These are phyloP conservation scores for Termitomyces heimii DNA, from an alignment of 768 basidiomycete genomes.

Conservation along the genomic window DNA sequence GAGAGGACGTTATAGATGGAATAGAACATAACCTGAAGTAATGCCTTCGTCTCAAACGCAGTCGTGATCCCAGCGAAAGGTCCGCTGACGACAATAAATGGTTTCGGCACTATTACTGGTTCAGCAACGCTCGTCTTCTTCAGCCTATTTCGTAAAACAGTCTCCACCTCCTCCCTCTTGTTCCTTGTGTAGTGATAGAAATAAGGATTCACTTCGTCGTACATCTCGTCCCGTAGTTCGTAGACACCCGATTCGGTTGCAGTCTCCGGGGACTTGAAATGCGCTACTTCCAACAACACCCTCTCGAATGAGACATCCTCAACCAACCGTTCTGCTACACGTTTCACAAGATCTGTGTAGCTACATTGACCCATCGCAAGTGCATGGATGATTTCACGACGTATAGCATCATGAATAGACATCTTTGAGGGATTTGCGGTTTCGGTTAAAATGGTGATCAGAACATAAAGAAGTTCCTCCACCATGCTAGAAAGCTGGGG, in stretches of 20 bases:
- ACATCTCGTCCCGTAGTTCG: conserved; percentile 77
- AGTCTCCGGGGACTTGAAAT: conserved; percentile 76
- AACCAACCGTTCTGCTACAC: conserved; percentile 83
- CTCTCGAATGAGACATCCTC: conserved; percentile 81
- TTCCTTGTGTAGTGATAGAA: conserved; percentile 96
- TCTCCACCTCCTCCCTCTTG: conserved; percentile 87
- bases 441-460: conserved; percentile 86
- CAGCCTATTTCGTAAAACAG: conserved; percentile 57
- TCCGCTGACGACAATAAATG: conserved; percentile 55
- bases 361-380: conserved; percentile 84
- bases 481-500: conserved; percentile 77
- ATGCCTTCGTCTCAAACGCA: conserved; percentile 62
- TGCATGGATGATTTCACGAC: conserved; percentile 85
- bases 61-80: conserved; percentile 65
- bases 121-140: conserved; percentile 62
- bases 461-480: conserved; percentile 84
- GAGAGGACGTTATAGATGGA: conserved; percentile 69
- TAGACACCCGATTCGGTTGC: conserved; percentile 81
- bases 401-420: conserved; percentile 55
- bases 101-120: conserved; percentile 71
- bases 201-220: conserved; percentile 89
- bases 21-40: conserved; percentile 82
- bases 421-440: conserved; percentile 67
- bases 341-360: conserved; percentile 88
- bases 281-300: conserved; percentile 72